Percentiles rank a stretch among this genome's conserved stretches.
Evolutionary conservation across 78 protist genomes (phyloP).

Genomic region (Tieghemostelium lacteum): DNA sequence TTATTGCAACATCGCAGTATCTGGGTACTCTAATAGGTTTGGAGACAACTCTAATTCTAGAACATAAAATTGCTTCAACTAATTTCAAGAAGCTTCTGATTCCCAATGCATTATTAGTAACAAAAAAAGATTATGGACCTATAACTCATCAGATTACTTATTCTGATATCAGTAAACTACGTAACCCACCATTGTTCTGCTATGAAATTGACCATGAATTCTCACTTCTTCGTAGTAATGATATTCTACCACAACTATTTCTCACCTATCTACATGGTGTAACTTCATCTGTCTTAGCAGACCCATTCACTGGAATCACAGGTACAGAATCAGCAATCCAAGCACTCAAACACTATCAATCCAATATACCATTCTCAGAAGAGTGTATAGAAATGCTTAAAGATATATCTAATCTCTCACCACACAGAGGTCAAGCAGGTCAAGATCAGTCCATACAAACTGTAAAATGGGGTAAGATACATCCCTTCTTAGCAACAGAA

Average conservation of each 20-base stretch:
- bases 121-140: background rate
- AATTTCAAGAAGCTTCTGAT: background rate
- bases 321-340: background rate
- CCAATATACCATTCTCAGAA: background rate
- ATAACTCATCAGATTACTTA: background rate
- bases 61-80: background rate
- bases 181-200: background rate
- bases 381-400: background rate
- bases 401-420: background rate
- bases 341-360: background rate
- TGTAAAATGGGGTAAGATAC: no score
- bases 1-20: background rate
- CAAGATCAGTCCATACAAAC: no score
- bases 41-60: background rate
- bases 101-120: background rate
- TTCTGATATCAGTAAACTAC: background rate
- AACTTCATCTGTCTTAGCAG: background rate
- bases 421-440: no score
- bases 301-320: slow-evolving; percentile 4
- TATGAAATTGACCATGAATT: background rate
- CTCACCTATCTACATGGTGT: background rate
- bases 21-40: slow-evolving; percentile 6
- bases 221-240: background rate
- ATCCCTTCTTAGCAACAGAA: no score
- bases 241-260: background rate